Evolutionary conservation across 164 flowering plant species (phyloP).

Genomic region (Dillenia suffruticosa): DNA sequence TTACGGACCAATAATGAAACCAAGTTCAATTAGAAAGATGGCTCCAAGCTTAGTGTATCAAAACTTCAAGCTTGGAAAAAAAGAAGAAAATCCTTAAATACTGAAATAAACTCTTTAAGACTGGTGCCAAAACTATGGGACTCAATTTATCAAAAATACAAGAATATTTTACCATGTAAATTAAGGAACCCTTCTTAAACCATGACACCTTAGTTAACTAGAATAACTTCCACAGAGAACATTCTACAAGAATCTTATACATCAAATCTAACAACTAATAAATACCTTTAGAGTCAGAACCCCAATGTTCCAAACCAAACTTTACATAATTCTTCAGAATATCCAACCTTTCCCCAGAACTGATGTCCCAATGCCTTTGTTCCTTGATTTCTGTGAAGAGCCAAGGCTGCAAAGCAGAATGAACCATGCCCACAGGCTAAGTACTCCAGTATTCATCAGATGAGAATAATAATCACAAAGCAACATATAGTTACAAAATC

Average conservation of each 20-base stretch:
- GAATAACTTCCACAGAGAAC: background rate
- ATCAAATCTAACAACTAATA: background rate
- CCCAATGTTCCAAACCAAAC: conserved; percentile 97
- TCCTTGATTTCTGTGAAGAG: conserved; percentile 96
- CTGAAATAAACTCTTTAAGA: too few species aligned
- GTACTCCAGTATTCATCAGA: background rate
- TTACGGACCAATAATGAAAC: too few species aligned
- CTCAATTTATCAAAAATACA: too few species aligned
- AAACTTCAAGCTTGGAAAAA: too few species aligned
- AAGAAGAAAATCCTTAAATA: too few species aligned
- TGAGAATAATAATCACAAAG: background rate
- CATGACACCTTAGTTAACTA: background rate
- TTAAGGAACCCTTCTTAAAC: background rate
- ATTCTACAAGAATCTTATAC: background rate
- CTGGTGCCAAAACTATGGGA: too few species aligned
- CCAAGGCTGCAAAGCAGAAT: conserved; percentile 76
- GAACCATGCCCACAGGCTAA: conserved; percentile 2
- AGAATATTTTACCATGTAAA: too few species aligned
- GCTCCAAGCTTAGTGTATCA: too few species aligned
- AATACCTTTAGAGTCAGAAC: conserved; percentile 93
- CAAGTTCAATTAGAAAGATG: too few species aligned
- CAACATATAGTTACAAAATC: too few species aligned
- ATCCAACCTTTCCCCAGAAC: conserved; percentile 73
- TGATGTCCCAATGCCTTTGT: conserved; percentile 97
- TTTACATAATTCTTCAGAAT: conserved; percentile 75